A percentile compares a stretch with the other conserved stretches of the same genome.
Conservation (phyloP, 2,329 filamentous ascomycete genomes). For the Torrubiella hemipterigena region DNA sequence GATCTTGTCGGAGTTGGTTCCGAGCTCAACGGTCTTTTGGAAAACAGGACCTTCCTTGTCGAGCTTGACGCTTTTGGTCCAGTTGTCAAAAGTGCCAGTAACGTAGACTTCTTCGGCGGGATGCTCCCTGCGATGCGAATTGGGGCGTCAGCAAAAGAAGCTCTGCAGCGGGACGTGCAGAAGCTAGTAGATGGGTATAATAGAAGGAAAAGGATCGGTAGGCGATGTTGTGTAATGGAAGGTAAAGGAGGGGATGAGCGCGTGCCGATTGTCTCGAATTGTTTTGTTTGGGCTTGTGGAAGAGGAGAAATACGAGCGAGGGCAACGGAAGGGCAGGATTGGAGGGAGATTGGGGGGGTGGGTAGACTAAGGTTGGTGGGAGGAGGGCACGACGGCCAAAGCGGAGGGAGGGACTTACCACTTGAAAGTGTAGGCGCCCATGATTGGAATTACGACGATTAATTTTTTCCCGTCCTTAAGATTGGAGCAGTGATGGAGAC, state of each 20-base stretch:
- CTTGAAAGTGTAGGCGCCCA: slow-evolving; percentile 60
- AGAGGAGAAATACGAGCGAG: slow-evolving; percentile 2
- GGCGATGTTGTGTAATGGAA: not conserved
- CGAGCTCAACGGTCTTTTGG: slow-evolving; percentile 68
- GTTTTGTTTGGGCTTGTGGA: slow-evolving; percentile 2
- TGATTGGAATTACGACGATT: slow-evolving; percentile 25
- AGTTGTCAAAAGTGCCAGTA: slow-evolving; percentile 91
- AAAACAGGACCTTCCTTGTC: slow-evolving; percentile 64
- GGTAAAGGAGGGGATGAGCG: not conserved
- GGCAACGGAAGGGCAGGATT: slow-evolving; percentile 1
- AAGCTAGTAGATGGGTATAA: not conserved
- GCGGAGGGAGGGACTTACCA: slow-evolving; percentile 38
- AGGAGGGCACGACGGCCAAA: slow-evolving; percentile 1
- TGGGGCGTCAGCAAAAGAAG: slow-evolving; percentile 1
- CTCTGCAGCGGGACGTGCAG: slow-evolving; percentile 1
- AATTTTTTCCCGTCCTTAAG: no score
- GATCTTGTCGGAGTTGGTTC: slow-evolving; percentile 57
- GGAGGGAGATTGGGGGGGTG: not conserved
- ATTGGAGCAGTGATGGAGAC: no score
- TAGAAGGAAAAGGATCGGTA: not conserved
- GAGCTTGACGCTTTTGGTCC: slow-evolving; percentile 76
- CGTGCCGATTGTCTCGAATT: not conserved
- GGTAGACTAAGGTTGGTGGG: slow-evolving; percentile 1
- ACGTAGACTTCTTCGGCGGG: slow-evolving; percentile 80
- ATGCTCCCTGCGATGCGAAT: slow-evolving; percentile 53